Evolutionary conservation across 2,329 filamentous ascomycete genomes (phyloP).

Genomic region (Onygenales sp.): DNA sequence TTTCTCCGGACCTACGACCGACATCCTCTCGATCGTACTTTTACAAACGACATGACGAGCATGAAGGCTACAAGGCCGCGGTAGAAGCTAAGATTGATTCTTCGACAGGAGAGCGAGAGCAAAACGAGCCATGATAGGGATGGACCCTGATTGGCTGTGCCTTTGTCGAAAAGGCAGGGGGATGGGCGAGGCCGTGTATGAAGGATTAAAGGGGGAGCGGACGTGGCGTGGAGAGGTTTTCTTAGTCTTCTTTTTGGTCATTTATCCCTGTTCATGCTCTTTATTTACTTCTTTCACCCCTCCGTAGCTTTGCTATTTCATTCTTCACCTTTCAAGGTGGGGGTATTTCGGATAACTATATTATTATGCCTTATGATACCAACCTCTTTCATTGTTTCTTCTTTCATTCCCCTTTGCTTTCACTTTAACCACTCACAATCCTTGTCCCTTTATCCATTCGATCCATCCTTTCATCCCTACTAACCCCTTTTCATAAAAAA

Average conservation of each 20-base stretch:
- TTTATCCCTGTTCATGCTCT: too few species aligned
- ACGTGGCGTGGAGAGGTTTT: too few species aligned
- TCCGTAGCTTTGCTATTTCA: too few species aligned
- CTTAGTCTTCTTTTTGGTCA: too few species aligned
- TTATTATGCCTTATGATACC: neutral
- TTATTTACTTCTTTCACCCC: too few species aligned
- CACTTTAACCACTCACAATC: neutral
- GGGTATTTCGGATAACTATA: neutral
- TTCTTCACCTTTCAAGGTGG: too few species aligned
- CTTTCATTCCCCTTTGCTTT: neutral
- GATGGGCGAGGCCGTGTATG: neutral
- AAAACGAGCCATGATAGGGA: neutral
- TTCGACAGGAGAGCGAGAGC: neutral
- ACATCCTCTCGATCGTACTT: constrained; percentile 48
- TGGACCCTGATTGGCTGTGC: neutral
- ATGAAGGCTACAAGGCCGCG: constrained; percentile 63
- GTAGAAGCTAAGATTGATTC: constrained; percentile 8
- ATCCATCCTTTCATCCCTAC: too few species aligned
- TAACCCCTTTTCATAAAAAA: too few species aligned
- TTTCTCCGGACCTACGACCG: constrained; percentile 64
- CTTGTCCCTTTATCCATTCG: too few species aligned
- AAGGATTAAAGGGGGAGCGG: neutral
- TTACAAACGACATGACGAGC: constrained; percentile 86
- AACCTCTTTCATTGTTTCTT: neutral
- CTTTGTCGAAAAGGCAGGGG: neutral